Evolutionary conservation across 768 basidiomycete species (phyloP).

Genomic region (Roridomyces roridus): DNA sequence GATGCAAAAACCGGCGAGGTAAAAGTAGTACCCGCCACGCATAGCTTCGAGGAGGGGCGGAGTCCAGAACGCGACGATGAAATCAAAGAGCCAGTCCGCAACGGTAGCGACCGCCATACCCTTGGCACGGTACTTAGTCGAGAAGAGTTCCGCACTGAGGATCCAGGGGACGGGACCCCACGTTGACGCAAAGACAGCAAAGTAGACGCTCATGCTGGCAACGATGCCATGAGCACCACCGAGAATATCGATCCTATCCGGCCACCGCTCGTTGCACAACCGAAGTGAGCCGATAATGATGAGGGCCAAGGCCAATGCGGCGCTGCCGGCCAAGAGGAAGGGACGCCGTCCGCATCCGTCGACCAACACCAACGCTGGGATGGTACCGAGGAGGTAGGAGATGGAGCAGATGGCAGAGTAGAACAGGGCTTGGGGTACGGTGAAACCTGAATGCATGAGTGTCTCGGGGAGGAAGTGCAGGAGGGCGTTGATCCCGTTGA

Average conservation of each 20-base stretch:
- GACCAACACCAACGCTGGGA: slow-evolving; percentile 60
- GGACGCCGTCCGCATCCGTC: slow-evolving; percentile 55
- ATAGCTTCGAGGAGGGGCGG: slow-evolving; percentile 54
- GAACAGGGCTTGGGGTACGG: slow-evolving; percentile 46
- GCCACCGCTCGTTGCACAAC: slow-evolving; percentile 46
- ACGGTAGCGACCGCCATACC: slow-evolving; percentile 69
- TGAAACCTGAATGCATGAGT: slow-evolving; percentile 56
- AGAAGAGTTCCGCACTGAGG: slow-evolving; percentile 57
- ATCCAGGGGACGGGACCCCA: slow-evolving; percentile 64
- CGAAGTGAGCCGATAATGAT: slow-evolving; percentile 61
- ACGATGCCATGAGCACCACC: slow-evolving; percentile 37
- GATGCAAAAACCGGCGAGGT: slow-evolving; percentile 52
- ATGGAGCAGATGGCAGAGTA: slow-evolving; percentile 54
- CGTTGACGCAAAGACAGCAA: slow-evolving; percentile 63
- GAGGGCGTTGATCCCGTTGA: slow-evolving; percentile 63
- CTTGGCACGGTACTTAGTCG: slow-evolving; percentile 65
- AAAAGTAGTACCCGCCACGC: slow-evolving; percentile 56
- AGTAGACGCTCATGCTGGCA: slow-evolving; percentile 59
- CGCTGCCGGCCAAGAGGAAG: slow-evolving; percentile 56
- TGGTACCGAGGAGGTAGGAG: slow-evolving; percentile 54
- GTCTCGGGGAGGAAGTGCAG: slow-evolving; percentile 64
- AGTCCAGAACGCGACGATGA: slow-evolving; percentile 56
- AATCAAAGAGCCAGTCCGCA: slow-evolving; percentile 78
- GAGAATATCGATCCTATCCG: slow-evolving; percentile 32
- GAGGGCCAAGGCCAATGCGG: slow-evolving; percentile 48